Percentiles rank a stretch among this genome's conserved stretches.
phyloP scores from a whole-genome alignment of 495 filamentous ascomycete species.

The Saxispiralis lemnorum region DNA sequence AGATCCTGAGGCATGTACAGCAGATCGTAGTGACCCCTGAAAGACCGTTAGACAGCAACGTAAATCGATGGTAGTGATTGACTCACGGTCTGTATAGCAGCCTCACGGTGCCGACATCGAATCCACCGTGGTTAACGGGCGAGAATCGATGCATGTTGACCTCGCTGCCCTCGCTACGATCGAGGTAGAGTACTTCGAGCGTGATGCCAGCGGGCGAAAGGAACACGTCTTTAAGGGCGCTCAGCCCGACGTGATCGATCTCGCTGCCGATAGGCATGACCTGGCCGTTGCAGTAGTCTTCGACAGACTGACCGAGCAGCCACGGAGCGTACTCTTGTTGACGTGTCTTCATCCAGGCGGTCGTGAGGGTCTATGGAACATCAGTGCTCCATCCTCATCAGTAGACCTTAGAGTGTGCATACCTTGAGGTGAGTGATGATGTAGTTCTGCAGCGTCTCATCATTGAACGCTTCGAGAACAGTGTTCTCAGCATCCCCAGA shows the following conservation, averaged over 20 bases:
- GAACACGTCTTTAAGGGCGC: conserved; percentile 57
- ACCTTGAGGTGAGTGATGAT: conserved; percentile 61
- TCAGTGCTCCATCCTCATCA: neutral
- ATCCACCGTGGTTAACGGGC: conserved; percentile 28
- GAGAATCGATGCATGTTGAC: conserved; percentile 64
- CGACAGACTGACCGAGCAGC: conserved; percentile 40
- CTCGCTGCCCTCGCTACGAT: conserved; percentile 62
- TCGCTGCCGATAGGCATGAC: conserved; percentile 64
- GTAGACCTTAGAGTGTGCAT: too few species aligned
- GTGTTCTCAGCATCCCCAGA: conserved; percentile 39
- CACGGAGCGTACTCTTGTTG: conserved; percentile 51
- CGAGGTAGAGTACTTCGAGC: conserved; percentile 79
- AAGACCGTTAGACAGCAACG: neutral
- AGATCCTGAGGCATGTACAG: conserved; percentile 54
- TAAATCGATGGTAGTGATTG: neutral
- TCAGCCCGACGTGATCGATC: conserved; percentile 76
- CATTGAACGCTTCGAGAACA: conserved; percentile 62
- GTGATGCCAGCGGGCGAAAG: conserved; percentile 63
- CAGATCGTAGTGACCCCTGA: conserved; percentile 82
- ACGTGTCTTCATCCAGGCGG: conserved; percentile 70
- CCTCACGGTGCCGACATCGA: conserved; percentile 38
- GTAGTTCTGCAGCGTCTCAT: conserved; percentile 42
- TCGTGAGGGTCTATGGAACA: conserved; percentile 50
- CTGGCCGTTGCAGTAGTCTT: conserved; percentile 48
- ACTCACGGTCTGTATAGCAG: conserved; percentile 57